Conservation (phyloP, 768 basidiomycete species). For the Hygrocybe punicea region DNA sequence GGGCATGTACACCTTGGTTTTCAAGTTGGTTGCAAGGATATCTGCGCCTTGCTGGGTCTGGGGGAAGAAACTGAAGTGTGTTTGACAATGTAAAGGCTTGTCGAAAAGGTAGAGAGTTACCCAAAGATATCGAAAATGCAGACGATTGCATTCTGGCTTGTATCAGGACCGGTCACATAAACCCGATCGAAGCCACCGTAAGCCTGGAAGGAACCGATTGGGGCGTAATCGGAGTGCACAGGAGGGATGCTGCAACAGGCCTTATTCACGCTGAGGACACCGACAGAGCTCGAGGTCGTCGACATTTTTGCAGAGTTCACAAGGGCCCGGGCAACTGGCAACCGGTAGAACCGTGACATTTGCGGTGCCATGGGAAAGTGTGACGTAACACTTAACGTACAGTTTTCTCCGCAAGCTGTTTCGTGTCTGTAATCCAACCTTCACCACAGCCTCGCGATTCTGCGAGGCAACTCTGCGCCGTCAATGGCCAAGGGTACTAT, state of each 20-base stretch:
- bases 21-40: slow-evolving; percentile 51
- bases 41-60: slow-evolving; percentile 67
- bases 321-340: slow-evolving; percentile 40
- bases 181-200: slow-evolving; percentile 50
- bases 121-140: slow-evolving; percentile 66
- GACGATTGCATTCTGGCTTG: slow-evolving; percentile 50
- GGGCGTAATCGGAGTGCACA: slow-evolving; percentile 49
- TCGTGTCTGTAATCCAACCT: slow-evolving; percentile 19
- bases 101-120: slow-evolving; percentile 22
- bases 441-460: slow-evolving; percentile 37
- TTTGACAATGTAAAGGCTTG: background rate
- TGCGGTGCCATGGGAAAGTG: background rate
- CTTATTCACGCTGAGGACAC: slow-evolving; percentile 38
- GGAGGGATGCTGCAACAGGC: slow-evolving; percentile 58
- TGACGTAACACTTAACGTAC: background rate
- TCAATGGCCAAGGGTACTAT: slow-evolving; percentile 52
- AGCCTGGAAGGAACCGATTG: slow-evolving; percentile 48
- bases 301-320: slow-evolving; percentile 33
- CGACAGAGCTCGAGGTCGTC: slow-evolving; percentile 16
- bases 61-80: slow-evolving; percentile 46
- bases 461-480: slow-evolving; percentile 55
- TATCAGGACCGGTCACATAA: slow-evolving; percentile 49
- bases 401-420: background rate
- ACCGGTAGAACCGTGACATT: too few species aligned
- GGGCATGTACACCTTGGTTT: slow-evolving; percentile 60